A percentile compares a stretch with the other conserved stretches of the same genome.
Conservation (phyloP, 495 filamentous ascomycete genomes). For the Neurospora africana region DNA sequence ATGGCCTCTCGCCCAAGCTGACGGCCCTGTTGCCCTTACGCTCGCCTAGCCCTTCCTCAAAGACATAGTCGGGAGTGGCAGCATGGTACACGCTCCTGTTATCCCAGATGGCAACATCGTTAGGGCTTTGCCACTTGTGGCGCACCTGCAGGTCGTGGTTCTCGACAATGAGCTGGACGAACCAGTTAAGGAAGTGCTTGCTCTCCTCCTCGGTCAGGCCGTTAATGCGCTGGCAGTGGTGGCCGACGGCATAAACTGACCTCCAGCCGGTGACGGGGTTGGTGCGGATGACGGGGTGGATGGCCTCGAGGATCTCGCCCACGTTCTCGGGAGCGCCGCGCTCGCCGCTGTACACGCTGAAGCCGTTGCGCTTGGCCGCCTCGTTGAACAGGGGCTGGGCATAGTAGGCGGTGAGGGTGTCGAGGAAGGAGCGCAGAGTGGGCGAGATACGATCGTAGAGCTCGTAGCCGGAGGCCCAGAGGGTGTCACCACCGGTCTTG, state of each 20-base stretch:
- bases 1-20: constrained; percentile 60
- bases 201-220: constrained; percentile 58
- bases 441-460: constrained; percentile 65
- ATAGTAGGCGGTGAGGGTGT: constrained; percentile 57
- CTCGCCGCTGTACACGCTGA: constrained; percentile 14
- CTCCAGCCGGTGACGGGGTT: constrained; percentile 80
- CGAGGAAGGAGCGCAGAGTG: constrained; percentile 55
- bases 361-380: constrained; percentile 12
- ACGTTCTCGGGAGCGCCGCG: constrained; percentile 62
- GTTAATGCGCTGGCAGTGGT: constrained; percentile 55
- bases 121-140: constrained; percentile 48
- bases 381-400: constrained; percentile 36
- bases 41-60: constrained; percentile 44
- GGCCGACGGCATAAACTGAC: constrained; percentile 53
- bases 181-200: constrained; percentile 49
- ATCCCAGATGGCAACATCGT: constrained; percentile 72
- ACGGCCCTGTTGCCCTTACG: constrained; percentile 53
- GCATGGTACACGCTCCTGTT: constrained; percentile 61
- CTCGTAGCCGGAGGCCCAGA: constrained; percentile 71
- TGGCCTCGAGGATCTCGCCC: constrained; percentile 48
- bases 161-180: constrained; percentile 52
- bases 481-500: constrained; percentile 61
- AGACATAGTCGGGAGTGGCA: constrained; percentile 57
- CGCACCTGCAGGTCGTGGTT: constrained; percentile 76
- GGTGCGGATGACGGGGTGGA: constrained; percentile 68